Conservation (phyloP, 2,329 filamentous ascomycete species). For the Colletotrichum truncatum region DNA sequence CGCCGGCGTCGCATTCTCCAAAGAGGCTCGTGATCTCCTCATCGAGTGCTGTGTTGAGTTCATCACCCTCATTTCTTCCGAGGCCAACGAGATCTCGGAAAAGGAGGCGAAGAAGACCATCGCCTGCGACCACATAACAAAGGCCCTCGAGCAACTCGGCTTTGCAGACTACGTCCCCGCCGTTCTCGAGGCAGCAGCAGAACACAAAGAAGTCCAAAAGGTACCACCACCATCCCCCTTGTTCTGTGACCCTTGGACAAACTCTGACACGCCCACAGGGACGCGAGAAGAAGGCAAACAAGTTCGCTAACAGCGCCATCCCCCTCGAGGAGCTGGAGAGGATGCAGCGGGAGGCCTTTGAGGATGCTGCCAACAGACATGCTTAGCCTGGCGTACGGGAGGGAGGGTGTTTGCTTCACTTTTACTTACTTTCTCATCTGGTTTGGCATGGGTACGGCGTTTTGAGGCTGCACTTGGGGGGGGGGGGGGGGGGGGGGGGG, state of each 20-base stretch:
- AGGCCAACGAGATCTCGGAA: conserved; percentile 98
- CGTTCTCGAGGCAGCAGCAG: conserved; percentile 84
- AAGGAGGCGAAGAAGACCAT: conserved; percentile 99
- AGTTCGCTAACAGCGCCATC: conserved; percentile 94
- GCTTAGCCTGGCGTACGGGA: background rate
- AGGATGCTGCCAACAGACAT: conserved; percentile 42
- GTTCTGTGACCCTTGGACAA: background rate
- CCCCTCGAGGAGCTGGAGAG: conserved; percentile 88
- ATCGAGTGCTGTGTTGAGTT: conserved; percentile 99
- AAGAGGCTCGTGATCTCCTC: conserved; percentile 92
- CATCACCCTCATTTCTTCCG: conserved; percentile 97
- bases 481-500: background rate
- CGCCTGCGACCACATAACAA: conserved; percentile 96
- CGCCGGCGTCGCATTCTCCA: conserved; percentile 84
- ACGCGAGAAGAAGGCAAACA: conserved; percentile 96
- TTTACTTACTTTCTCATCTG: conserved; percentile 34
- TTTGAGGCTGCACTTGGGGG: background rate
- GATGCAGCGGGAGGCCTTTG: conserved; percentile 92
- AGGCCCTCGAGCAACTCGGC: conserved; percentile 89
- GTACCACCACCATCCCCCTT: conserved; percentile 56
- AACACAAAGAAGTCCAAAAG: conserved; percentile 94
- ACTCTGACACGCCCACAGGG: conserved; percentile 62
- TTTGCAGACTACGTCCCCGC: conserved; percentile 93
- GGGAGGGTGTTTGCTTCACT: background rate
- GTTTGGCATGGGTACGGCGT: conserved; percentile 17